Conservation (phyloP, 495 filamentous ascomycete species). For the Neurospora sp. region DNA sequence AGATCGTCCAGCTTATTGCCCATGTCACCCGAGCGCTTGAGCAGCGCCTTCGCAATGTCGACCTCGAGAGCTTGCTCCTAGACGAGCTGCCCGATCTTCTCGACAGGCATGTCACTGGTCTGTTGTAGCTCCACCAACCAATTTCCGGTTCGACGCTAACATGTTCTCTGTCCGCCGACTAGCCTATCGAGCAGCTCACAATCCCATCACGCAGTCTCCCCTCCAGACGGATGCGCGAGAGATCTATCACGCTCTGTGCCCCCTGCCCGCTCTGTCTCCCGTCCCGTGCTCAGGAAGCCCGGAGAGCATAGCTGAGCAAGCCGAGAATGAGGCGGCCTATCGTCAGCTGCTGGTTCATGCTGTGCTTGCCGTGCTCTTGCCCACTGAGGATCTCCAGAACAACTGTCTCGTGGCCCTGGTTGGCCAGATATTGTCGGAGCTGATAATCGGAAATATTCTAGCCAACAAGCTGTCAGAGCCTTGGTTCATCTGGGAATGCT, state of each 20-base stretch:
- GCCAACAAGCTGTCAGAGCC: slow-evolving; percentile 71
- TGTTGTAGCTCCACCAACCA: slow-evolving; percentile 17
- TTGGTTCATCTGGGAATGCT: slow-evolving; percentile 73
- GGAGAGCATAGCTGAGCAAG: slow-evolving; percentile 46
- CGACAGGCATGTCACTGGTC: slow-evolving; percentile 72
- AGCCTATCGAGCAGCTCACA: slow-evolving; percentile 48
- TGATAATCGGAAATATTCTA: slow-evolving; percentile 70
- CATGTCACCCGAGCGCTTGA: slow-evolving; percentile 82
- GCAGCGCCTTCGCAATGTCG: slow-evolving; percentile 68
- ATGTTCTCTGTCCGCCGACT: not conserved
- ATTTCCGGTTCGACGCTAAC: not conserved
- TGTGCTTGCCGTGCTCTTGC: slow-evolving; percentile 69
- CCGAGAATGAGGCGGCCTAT: slow-evolving; percentile 68
- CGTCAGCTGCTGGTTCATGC: slow-evolving; percentile 72
- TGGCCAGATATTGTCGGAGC: slow-evolving; percentile 73
- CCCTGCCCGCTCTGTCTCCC: slow-evolving; percentile 70
- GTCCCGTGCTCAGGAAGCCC: slow-evolving; percentile 48
- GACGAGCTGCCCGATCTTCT: slow-evolving; percentile 83
- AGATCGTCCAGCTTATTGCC: slow-evolving; percentile 79
- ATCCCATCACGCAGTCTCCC: slow-evolving; percentile 42
- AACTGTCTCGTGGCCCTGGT: slow-evolving; percentile 71
- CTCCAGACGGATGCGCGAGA: slow-evolving; percentile 48
- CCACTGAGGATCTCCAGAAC: slow-evolving; percentile 87
- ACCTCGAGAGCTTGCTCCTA: slow-evolving; percentile 71
- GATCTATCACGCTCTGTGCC: slow-evolving; percentile 76